phyloP scores from a whole-genome alignment of 768 basidiomycete species.

The Lactarius hengduanensis region DNA sequence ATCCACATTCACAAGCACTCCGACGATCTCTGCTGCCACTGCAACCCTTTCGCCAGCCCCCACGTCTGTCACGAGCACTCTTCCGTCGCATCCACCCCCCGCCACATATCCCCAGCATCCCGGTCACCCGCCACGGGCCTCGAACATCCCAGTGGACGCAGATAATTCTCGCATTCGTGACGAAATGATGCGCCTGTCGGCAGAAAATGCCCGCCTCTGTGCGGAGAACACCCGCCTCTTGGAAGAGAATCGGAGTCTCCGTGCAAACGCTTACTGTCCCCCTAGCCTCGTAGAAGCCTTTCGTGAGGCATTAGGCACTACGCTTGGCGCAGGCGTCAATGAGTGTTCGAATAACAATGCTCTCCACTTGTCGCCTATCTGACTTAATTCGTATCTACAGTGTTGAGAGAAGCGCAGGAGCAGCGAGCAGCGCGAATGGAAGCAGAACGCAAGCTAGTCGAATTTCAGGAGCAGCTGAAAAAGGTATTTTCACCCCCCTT shows the following conservation, averaged over 20 bases:
- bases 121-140: conserved; percentile 9
- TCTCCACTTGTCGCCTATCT: conserved; percentile 3
- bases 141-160: conserved; percentile 15
- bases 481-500: conserved; percentile 51
- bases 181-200: conserved; percentile 23
- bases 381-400: conserved; percentile 11
- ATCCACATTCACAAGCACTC: conserved; percentile 19
- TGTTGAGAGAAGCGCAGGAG: conserved; percentile 31
- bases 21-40: conserved; percentile 17
- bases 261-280: conserved; percentile 20
- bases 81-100: conserved; percentile 13
- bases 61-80: conserved; percentile 20
- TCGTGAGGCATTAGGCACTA: conserved; percentile 24
- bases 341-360: conserved; percentile 16
- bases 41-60: conserved; percentile 22
- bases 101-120: conserved; percentile 15
- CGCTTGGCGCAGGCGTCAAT: conserved; percentile 25
- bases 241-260: conserved; percentile 27
- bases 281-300: conserved; percentile 26
- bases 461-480: conserved; percentile 54
- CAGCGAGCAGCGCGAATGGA: conserved; percentile 42
- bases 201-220: conserved; percentile 28
- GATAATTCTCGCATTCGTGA: conserved; percentile 26
- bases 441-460: conserved; percentile 45
- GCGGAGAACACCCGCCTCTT: conserved; percentile 26